Evolutionary conservation across 169 alveolate genomes (phyloP), one percentile per base, ranked within the genome.

Genomic region (Eimeria nieschulzi): DNA sequence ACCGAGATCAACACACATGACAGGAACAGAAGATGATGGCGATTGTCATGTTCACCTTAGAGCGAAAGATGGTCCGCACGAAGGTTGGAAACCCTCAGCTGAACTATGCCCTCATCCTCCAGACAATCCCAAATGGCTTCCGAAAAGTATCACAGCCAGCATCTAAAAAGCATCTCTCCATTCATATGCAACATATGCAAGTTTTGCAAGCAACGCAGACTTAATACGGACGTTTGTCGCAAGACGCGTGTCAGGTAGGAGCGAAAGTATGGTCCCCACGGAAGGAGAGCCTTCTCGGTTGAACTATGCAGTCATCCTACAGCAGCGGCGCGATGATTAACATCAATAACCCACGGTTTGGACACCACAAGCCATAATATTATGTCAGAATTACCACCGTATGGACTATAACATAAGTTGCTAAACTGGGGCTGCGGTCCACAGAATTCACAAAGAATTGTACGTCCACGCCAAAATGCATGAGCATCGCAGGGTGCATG

Each of bases 71-170:
- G 26, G 80, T 63, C 91, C 9, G 51, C 91, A 83, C 54, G 21
- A 15, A 17, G 88, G 61, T 53, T 12, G 78, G 59, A 51, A n/a
- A 54, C 80, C 53, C 66, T 83, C 78, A 83, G 91, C 63, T 83
- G 91, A 83, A 83, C 91, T 83, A 83, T 83, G 91, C 19, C 6
- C 15, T 83, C 91, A 83, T 83, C 91, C 91, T 64, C 19, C 46
- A 33, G 46, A 33, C 46, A 33, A 33, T 33, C 46, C 46, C 6
- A 3, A 33, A 3, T 33, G 46, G 46, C n/a, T 59, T 1, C 13
- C 26, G 39, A 75, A 75, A 13, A 59, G 66, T 1, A 59, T 13
- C 13, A 17, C 5, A 59, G 13, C n/a, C 66, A 59, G n/a, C 13
- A 59, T 0, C n/a, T 59, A 59, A 59, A 59, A 17, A 5, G 6